Conservation (phyloP, 2,329 filamentous ascomycete genomes). For the Fusarium sp. region DNA sequence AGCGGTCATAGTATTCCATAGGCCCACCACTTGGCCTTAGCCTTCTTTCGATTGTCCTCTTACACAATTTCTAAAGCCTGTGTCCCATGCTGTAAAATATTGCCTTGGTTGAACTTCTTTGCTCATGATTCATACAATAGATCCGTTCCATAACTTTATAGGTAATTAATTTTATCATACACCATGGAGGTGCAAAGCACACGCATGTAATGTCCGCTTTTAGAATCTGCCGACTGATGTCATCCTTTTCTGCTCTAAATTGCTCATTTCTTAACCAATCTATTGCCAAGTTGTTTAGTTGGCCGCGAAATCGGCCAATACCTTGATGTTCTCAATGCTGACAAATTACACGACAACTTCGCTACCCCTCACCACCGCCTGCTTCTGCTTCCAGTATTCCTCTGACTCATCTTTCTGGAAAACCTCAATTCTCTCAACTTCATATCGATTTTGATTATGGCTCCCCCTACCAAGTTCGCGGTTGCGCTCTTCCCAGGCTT, state of each 20-base stretch:
- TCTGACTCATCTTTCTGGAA: background rate
- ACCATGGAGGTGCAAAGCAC: background rate
- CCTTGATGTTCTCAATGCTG: background rate
- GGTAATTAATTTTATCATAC: no score
- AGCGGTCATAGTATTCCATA: no score
- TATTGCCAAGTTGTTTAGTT: background rate
- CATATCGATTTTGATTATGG: background rate
- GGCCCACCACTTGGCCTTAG: no score
- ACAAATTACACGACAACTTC: background rate
- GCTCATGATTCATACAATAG: no score
- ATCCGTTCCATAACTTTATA: background rate
- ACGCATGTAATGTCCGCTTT: background rate
- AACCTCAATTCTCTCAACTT: background rate
- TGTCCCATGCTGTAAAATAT: no score
- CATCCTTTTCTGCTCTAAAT: background rate
- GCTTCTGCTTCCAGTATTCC: background rate
- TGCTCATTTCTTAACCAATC: background rate
- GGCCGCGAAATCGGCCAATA: background rate
- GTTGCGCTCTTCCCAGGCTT: slow-evolving; percentile 45
- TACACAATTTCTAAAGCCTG: no score
- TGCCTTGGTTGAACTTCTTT: no score
- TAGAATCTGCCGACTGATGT: background rate
- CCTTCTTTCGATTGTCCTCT: no score
- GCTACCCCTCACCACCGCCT: background rate
- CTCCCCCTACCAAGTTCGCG: slow-evolving; percentile 39